phyloP scores from a whole-genome alignment of 257 asterid genomes.

The Solanum etuberosum region DNA sequence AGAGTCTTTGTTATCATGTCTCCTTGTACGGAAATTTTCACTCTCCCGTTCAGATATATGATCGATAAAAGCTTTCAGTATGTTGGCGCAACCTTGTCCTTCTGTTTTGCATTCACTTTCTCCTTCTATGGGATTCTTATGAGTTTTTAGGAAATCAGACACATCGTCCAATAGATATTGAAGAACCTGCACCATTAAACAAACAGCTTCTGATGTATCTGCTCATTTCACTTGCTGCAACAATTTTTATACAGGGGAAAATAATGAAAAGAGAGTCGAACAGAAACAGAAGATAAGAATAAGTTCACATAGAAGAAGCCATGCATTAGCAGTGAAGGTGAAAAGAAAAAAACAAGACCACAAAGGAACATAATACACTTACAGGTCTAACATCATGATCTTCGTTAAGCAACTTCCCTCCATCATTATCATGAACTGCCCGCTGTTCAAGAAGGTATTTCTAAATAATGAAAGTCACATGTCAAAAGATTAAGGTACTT shows the following conservation, averaged over 20 bases:
- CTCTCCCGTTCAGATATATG: slow-evolving; percentile 71
- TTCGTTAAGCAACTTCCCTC: slow-evolving; percentile 88
- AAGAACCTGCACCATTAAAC: slow-evolving; percentile 55
- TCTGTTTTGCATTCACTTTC: slow-evolving; percentile 16
- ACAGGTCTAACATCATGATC: slow-evolving; percentile 90
- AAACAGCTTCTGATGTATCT: slow-evolving; percentile 6
- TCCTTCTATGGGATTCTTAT: slow-evolving; percentile 26
- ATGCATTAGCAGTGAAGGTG: background rate
- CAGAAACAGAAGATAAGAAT: background rate
- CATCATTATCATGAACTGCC: slow-evolving; percentile 84
- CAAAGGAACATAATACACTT: slow-evolving; percentile 25
- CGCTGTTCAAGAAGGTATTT: slow-evolving; percentile 89
- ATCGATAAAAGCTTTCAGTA: slow-evolving; percentile 71
- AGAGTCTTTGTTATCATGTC: slow-evolving; percentile 68
- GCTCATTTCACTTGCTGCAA: background rate
- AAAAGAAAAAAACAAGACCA: background rate
- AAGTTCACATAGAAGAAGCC: background rate
- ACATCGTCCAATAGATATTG: slow-evolving; percentile 86
- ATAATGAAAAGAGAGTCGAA: background rate
- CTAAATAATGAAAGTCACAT: slow-evolving; percentile 25
- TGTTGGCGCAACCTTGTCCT: slow-evolving; percentile 46
- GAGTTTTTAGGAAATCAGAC: slow-evolving; percentile 59
- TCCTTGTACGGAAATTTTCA: slow-evolving; percentile 75
- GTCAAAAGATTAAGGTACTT: background rate
- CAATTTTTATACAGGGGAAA: background rate